Conservation (phyloP, 768 basidiomycete genomes). For the Ramaria sp. region DNA sequence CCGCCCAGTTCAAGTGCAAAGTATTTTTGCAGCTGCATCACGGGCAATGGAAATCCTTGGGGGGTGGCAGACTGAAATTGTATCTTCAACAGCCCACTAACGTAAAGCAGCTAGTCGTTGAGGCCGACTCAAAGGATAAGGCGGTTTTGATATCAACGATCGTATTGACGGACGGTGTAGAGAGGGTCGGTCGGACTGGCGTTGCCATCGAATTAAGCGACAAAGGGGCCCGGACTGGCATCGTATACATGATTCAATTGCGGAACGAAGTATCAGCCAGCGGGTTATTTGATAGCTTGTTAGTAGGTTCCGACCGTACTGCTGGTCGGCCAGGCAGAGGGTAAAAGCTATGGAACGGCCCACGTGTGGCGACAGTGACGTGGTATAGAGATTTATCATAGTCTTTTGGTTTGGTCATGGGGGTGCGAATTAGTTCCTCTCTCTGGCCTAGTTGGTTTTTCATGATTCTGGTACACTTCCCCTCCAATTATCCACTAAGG, state of each 20-base stretch:
- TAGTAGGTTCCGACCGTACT: slow-evolving; percentile 78
- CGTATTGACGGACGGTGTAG: slow-evolving; percentile 90
- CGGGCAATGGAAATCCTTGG: slow-evolving; percentile 96
- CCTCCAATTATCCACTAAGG: neutral
- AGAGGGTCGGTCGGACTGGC: slow-evolving; percentile 97
- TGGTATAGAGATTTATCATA: neutral
- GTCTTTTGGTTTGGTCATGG: no score
- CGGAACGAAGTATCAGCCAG: slow-evolving; percentile 81
- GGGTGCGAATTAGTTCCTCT: no score
- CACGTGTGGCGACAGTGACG: neutral
- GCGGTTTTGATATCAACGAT: slow-evolving; percentile 88
- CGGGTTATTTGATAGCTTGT: slow-evolving; percentile 75
- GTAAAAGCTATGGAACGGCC: neutral
- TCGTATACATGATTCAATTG: slow-evolving; percentile 95
- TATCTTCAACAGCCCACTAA: slow-evolving; percentile 80
- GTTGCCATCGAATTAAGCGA: slow-evolving; percentile 94
- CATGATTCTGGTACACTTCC: neutral
- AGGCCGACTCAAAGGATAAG: slow-evolving; percentile 68
- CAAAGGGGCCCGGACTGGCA: slow-evolving; percentile 81
- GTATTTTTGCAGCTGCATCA: slow-evolving; percentile 93
- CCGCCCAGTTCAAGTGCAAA: slow-evolving; percentile 96
- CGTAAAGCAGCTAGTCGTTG: slow-evolving; percentile 93
- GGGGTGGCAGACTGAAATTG: slow-evolving; percentile 76
- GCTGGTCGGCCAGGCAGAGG: slow-evolving; percentile 5
- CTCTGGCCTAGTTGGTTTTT: neutral